Percentiles rank a stretch among this genome's conserved stretches.
Evolutionary conservation across 1,284 basidiomycete species (phyloP).

Genomic region (Bondarzewia mesenterica): DNA sequence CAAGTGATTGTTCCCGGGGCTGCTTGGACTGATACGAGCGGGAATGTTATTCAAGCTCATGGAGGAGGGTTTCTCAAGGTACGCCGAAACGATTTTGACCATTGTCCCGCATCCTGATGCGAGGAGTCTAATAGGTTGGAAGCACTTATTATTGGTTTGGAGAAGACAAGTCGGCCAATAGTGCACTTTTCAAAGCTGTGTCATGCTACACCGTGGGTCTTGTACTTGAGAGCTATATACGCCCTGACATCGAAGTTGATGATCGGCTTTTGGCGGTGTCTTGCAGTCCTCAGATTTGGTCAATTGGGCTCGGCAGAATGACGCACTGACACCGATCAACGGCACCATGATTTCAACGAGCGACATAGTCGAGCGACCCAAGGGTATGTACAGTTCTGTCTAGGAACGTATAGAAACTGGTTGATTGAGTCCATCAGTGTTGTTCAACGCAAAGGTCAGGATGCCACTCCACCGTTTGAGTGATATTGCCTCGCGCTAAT

Average conservation of each 20-base stretch:
- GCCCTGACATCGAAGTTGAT: not conserved
- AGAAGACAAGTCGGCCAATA: slow-evolving; percentile 56
- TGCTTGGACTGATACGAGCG: slow-evolving; percentile 55
- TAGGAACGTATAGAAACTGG: not conserved
- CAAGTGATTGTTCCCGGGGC: slow-evolving; percentile 53
- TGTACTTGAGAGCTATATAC: not conserved
- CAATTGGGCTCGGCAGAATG: slow-evolving; percentile 49
- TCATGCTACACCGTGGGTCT: slow-evolving; percentile 48
- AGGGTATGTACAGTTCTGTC: slow-evolving; percentile 30
- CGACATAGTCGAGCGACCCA: slow-evolving; percentile 58
- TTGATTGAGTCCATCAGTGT: slow-evolving; percentile 25
- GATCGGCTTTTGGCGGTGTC: no score
- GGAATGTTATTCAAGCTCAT: slow-evolving; percentile 58
- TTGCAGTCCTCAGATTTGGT: slow-evolving; percentile 42
- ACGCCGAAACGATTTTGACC: slow-evolving; percentile 3
- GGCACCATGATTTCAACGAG: slow-evolving; percentile 50
- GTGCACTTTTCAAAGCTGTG: slow-evolving; percentile 47
- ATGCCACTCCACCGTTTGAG: not conserved
- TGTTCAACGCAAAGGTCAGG: slow-evolving; percentile 43
- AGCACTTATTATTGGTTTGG: slow-evolving; percentile 57
- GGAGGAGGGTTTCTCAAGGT: slow-evolving; percentile 55
- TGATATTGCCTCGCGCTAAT: not conserved
- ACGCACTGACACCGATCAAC: slow-evolving; percentile 44
- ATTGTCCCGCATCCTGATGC: not conserved
- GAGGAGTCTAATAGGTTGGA: slow-evolving; percentile 31